phyloP scores from a whole-genome alignment of 2,329 filamentous ascomycete genomes.

The Elsinoe australis region DNA sequence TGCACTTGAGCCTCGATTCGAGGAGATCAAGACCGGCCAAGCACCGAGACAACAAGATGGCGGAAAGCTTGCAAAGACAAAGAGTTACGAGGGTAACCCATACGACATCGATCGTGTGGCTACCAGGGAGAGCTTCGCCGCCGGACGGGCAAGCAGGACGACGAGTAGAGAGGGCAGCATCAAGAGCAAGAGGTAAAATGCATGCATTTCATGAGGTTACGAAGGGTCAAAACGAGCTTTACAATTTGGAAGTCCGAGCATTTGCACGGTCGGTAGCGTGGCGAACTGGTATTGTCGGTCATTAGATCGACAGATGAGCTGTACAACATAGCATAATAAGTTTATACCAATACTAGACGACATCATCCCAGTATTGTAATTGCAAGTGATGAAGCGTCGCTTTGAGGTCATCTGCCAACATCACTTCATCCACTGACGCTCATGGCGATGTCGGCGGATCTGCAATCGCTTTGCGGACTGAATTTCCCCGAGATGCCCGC shows the following conservation, averaged over 20 bases:
- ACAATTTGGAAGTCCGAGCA: too few relatives aligned
- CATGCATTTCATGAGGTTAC: not conserved
- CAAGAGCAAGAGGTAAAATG: not conserved
- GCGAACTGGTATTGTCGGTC: too few relatives aligned
- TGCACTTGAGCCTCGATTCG: conserved; percentile 27
- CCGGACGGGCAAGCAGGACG: not conserved
- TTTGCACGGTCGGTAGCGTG: too few relatives aligned
- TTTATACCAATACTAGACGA: too few relatives aligned
- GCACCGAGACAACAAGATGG: conserved; percentile 4
- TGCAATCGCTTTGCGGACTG: not conserved
- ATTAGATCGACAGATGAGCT: too few relatives aligned
- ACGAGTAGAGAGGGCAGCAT: conserved; percentile 8
- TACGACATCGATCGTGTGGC: conserved; percentile 44
- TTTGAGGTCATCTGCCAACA: too few relatives aligned
- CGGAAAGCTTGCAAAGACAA: conserved; percentile 25
- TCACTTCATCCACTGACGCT: too few relatives aligned
- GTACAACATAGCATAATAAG: too few relatives aligned
- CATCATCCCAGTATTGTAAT: too few relatives aligned
- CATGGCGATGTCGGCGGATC: not conserved
- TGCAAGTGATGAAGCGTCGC: too few relatives aligned
- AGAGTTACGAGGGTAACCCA: conserved; percentile 36
- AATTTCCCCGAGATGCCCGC: not conserved
- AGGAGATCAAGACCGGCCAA: conserved; percentile 32
- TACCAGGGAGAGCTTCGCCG: conserved; percentile 40
- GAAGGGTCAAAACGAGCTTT: too few relatives aligned